These are phyloP conservation scores for Coemansia guatemalensis DNA, from an alignment of 192 early-diverging fungal species.

Conservation along the genomic window DNA sequence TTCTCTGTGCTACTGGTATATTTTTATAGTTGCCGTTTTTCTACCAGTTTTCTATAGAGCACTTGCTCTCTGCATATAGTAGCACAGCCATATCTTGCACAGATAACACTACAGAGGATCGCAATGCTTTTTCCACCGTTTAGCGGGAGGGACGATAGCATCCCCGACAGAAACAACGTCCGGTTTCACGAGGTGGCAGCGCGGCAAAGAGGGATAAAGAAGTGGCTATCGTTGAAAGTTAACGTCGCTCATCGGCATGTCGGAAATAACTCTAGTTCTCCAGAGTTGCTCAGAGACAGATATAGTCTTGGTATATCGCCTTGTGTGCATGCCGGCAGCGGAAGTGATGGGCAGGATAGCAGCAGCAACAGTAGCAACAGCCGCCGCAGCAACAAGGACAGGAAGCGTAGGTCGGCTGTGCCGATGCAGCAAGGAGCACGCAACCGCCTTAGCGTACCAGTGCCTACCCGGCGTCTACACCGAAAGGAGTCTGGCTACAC, in stretches of 20 bases:
- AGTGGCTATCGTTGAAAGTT: constrained; percentile 40
- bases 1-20: background rate
- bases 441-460: constrained; percentile 9
- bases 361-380: background rate
- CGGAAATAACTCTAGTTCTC: no score
- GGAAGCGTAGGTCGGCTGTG: background rate
- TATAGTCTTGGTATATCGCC: constrained; percentile 6
- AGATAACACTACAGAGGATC: background rate
- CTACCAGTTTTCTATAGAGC: background rate
- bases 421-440: background rate
- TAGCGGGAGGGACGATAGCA: constrained; percentile 2
- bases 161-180: background rate
- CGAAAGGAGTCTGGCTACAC: constrained; percentile 1
- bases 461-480: constrained; percentile 2
- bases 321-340: background rate
- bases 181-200: background rate
- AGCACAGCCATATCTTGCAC: background rate
- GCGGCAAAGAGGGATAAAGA: constrained; percentile 25
- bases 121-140: constrained; percentile 15
- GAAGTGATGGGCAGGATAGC: background rate
- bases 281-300: background rate
- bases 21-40: background rate
- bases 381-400: background rate
- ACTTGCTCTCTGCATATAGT: background rate
- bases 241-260: background rate